phyloP scores from a whole-genome alignment of 805 yeast genomes.

The Wickerhamomyces mucosus region DNA sequence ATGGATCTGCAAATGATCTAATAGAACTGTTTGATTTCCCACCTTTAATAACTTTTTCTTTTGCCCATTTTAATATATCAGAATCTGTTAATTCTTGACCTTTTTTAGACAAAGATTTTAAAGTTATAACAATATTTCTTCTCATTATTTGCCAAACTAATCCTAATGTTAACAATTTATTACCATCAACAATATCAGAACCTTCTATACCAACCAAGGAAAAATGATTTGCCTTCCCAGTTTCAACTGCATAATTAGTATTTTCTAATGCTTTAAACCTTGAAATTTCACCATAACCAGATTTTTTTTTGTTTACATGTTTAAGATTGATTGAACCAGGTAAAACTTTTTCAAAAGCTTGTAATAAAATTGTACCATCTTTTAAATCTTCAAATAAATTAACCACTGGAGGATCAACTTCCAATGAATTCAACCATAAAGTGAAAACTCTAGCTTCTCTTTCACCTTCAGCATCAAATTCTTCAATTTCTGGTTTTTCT shows the following conservation, averaged over 20 bases:
- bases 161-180: constrained; percentile 79
- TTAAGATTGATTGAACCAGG: constrained; percentile 82
- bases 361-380: constrained; percentile 81
- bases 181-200: constrained; percentile 92
- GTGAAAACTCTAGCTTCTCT: constrained; percentile 99
- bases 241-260: constrained; percentile 95
- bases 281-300: constrained; percentile 62
- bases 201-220: constrained; percentile 98
- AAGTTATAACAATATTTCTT: constrained; percentile 81
- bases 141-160: constrained; percentile 99
- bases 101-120: constrained; percentile 52
- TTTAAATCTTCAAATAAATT: constrained; percentile 88
- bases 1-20: constrained; percentile 79
- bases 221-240: constrained; percentile 87
- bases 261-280: constrained; percentile 95
- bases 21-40: constrained; percentile 64
- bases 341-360: constrained; percentile 91
- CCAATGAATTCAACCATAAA: constrained; percentile 92
- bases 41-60: constrained; percentile 73
- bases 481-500: constrained; percentile 92
- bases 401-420: constrained; percentile 91
- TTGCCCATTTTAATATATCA: constrained; percentile 93
- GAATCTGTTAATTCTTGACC: constrained; percentile 74
- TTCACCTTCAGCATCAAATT: constrained; percentile 98
- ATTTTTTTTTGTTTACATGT: constrained; percentile 79